Evolutionary conservation across 352 stramenopile genomes (phyloP).

Genomic region (Phytophthora vignae): DNA sequence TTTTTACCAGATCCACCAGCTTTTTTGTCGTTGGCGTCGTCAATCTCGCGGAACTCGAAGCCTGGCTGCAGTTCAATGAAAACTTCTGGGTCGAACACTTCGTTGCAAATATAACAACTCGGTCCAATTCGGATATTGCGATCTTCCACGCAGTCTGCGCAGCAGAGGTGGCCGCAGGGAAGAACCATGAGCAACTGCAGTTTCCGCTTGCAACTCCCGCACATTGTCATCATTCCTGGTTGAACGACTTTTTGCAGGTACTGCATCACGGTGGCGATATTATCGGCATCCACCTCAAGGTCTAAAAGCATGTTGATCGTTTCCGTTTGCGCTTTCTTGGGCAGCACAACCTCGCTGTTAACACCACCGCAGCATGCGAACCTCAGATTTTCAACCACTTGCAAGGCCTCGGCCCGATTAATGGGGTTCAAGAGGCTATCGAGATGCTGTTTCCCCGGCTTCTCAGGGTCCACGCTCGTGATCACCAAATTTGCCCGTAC

Average conservation of each 20-base stretch:
- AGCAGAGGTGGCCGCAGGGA: conserved; percentile 90
- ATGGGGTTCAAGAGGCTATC: conserved; percentile 76
- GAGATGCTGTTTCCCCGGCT: conserved; percentile 50
- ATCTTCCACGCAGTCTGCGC: conserved; percentile 90
- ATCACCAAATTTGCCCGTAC: conserved; percentile 70
- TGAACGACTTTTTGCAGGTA: conserved; percentile 54
- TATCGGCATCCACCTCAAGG: conserved; percentile 41
- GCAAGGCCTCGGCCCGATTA: conserved; percentile 55
- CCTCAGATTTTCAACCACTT: conserved; percentile 56
- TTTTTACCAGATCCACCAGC: neutral
- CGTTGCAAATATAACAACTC: conserved; percentile 54
- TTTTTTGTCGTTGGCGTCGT: conserved; percentile 10
- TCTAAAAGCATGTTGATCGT: conserved; percentile 55
- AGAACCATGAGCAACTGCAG: conserved; percentile 89
- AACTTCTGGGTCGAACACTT: conserved; percentile 76
- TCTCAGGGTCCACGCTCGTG: conserved; percentile 60
- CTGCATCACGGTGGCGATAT: conserved; percentile 28
- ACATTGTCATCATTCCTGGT: conserved; percentile 51
- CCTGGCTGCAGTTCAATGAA: conserved; percentile 88
- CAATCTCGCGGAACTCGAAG: conserved; percentile 59
- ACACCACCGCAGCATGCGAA: conserved; percentile 50
- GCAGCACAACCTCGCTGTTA: conserved; percentile 44
- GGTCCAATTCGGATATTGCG: conserved; percentile 46
- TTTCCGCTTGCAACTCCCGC: conserved; percentile 70
- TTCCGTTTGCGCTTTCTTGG: conserved; percentile 40